Evolutionary conservation across 108 stramenopile genomes (phyloP).

Genomic region (Seminavis robusta): DNA sequence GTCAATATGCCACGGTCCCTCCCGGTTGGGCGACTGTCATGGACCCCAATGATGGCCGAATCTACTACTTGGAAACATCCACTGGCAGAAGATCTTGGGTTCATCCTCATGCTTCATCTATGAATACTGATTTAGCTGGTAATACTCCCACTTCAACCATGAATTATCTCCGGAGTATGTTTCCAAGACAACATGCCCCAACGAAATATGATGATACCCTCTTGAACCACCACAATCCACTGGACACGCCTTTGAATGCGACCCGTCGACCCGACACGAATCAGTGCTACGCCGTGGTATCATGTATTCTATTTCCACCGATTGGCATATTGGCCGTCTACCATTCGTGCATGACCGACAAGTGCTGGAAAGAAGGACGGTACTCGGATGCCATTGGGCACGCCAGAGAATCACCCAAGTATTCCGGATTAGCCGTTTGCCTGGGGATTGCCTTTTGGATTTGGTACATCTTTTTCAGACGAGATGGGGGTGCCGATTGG

Average conservation of each 20-base stretch:
- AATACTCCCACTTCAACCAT: not conserved
- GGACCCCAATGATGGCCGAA: slow-evolving; percentile 25
- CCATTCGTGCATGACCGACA: slow-evolving; percentile 20
- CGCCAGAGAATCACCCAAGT: slow-evolving; percentile 20
- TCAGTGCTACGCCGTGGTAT: slow-evolving; percentile 24
- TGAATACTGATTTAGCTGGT: not conserved
- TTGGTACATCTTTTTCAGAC: slow-evolving; percentile 7
- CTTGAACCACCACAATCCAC: slow-evolving; percentile 2
- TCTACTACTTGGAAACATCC: slow-evolving; percentile 28
- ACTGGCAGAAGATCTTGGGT: slow-evolving; percentile 31
- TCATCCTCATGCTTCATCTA: slow-evolving; percentile 20
- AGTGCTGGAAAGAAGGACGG: slow-evolving; percentile 20
- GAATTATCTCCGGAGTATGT: too few relatives aligned
- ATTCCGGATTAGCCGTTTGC: slow-evolving; percentile 13
- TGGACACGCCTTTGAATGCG: slow-evolving; percentile 21
- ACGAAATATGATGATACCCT: too few relatives aligned
- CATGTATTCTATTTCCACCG: slow-evolving; percentile 20
- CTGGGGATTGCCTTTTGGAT: slow-evolving; percentile 13
- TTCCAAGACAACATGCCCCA: too few relatives aligned
- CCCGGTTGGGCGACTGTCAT: slow-evolving; percentile 29
- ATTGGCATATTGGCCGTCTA: slow-evolving; percentile 25
- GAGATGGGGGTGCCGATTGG: too few relatives aligned
- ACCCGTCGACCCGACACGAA: slow-evolving; percentile 26
- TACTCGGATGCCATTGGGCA: slow-evolving; percentile 28
- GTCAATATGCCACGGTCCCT: slow-evolving; percentile 13